Evolutionary conservation across 2,329 filamentous ascomycete genomes (phyloP).

Genomic region (Drechslerella coelobrocha): DNA sequence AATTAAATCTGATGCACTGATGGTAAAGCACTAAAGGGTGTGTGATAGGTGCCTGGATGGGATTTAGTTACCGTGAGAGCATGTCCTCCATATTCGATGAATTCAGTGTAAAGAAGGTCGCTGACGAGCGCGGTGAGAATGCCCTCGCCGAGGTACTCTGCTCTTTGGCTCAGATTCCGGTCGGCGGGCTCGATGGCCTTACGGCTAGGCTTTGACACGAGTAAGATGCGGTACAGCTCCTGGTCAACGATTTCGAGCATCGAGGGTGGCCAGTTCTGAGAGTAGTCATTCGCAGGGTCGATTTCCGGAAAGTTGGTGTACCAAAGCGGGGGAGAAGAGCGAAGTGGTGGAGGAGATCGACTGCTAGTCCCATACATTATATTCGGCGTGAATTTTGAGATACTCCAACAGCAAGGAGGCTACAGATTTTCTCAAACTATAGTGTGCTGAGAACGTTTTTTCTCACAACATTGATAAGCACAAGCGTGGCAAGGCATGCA

Average conservation of each 20-base stretch:
- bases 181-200: slow-evolving; percentile 23
- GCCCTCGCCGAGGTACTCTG: slow-evolving; percentile 34
- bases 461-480: slow-evolving; percentile 14
- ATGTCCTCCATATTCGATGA: slow-evolving; percentile 21
- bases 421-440: too few relatives aligned
- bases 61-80: slow-evolving; percentile 18
- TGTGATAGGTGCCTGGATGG: neutral
- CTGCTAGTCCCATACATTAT: slow-evolving; percentile 26
- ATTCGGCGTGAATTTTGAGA: neutral
- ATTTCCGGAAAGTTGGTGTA: slow-evolving; percentile 28
- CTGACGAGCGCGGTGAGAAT: slow-evolving; percentile 32
- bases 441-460: neutral
- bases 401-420: neutral
- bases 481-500: slow-evolving; percentile 9
- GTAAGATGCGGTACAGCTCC: slow-evolving; percentile 21
- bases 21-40: neutral
- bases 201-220: slow-evolving; percentile 18
- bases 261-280: slow-evolving; percentile 30
- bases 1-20: too few relatives aligned
- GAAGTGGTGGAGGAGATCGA: slow-evolving; percentile 37
- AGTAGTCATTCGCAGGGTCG: slow-evolving; percentile 19
- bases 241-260: slow-evolving; percentile 26
- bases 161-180: slow-evolving; percentile 16
- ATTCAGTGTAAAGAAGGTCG: slow-evolving; percentile 37
- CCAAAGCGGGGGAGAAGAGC: slow-evolving; percentile 34